Evolutionary conservation across 768 basidiomycete species (phyloP), one percentile per base, ranked within the genome.

Genomic region (Mycena capillaripes): DNA sequence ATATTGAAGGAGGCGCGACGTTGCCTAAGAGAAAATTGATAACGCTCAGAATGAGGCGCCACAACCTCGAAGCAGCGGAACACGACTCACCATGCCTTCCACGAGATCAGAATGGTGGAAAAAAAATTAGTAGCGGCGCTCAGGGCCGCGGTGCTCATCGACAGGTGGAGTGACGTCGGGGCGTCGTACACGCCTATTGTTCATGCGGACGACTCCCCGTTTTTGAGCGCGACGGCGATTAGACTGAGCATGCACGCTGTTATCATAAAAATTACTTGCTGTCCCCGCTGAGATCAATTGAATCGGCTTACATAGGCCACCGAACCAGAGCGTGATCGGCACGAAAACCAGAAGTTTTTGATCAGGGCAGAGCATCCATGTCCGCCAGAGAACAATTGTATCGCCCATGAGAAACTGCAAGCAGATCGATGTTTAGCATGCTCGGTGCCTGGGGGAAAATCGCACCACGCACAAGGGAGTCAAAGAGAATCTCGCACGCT

Each of bases 41-140:
- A n/a, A 4, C 17, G n/a, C 32, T 40, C 29, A 21, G 38, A n/a
- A n/a, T n/a, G n/a, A n/a, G 23, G 27, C 19, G 16, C 40, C 2
- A 48, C 17, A 14, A 6, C 11, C 5, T 19, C 4, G 30, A 50
- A 48, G 27, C 5, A 3, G 27, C 6, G 21, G 25, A 21, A 23
- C 16, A 14, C 57, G 53, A 23, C n/a, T n/a, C 55, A 69, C 67
- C 67, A 69, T 34, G 67, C 67, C 25, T 52, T 42, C 50, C 38
- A 55, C 27, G 66, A 50, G 48, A 69, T 60, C 17, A 69, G 16
- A 29, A 52, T 1, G 5, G 67, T 69, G 8, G 38, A 69, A 19
- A 69, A 42, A 23, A 58, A 44, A 60, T 69, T 69, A 3, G 67
- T 58, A 2, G 40, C 46, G 27, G 57, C 57, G 58, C 61, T 63